Evolutionary conservation across 2,329 filamentous ascomycete genomes (phyloP), one percentile per base, ranked within the genome.

Genomic region (Fusarium sp.): DNA sequence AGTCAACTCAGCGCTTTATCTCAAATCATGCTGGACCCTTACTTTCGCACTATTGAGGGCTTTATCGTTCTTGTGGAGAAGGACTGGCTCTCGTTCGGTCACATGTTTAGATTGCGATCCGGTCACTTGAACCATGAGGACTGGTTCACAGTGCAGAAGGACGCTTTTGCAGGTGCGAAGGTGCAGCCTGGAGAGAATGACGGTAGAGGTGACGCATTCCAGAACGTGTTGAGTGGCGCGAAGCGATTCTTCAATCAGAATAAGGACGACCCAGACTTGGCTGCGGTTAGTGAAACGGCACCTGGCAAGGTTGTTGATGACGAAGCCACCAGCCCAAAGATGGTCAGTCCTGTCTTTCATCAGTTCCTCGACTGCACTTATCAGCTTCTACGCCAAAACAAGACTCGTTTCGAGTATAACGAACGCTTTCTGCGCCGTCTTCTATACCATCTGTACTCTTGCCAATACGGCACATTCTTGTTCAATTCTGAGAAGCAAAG

Each of bases 11-110:
- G 94, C 73, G 94, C 94, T 6, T 81, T 99, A 56, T 91, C 94
- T 56, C 94, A 99, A 79, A 85, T 99, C 38, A 95, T 97, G 83
- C 86, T 99, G 10, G 96, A 99, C 75, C 96, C 96, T 1, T 97
- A 97, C 78, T 99, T 94, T 77, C 89, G 96, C 50, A 98, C 96
- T 1, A 83, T 99, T 48, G 91, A 97, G 70, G 96, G 96, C 1
- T 99, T 98, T 77, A 94, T 98, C 71, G 89, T 97, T 4, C 82
- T 99, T 8, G 86, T 99, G 4, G 96, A 99, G 78, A 99, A 99
- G 77, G 96, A 99, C 75, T 99, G 96, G 93, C 81, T 99, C 14
- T 96, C 95, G 0, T 99, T 97, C 80, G 96, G 96, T 3, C 95
- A 99, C 79, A 97, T 97, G 90, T 99, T 99, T 79, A 89, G 94